These are phyloP conservation scores for Vanderwaltozyma tropicalis DNA, from an alignment of 805 yeast species.

Conservation along the genomic window DNA sequence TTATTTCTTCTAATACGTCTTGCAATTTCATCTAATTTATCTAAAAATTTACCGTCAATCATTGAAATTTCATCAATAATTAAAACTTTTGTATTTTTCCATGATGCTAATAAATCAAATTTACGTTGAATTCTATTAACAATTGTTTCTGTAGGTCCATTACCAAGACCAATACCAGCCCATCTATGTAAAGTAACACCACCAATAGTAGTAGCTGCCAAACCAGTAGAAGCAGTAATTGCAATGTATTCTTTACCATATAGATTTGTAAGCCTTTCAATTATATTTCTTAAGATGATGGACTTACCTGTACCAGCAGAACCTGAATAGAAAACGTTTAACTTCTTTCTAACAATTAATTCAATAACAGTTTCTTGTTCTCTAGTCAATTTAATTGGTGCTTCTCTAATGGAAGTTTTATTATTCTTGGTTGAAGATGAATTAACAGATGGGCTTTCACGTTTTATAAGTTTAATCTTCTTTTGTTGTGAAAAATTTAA, in stretches of 20 bases:
- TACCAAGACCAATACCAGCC: slow-evolving; percentile 78
- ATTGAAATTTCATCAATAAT: slow-evolving; percentile 90
- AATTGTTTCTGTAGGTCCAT: slow-evolving; percentile 37
- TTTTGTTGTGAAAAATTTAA: slow-evolving; percentile 12
- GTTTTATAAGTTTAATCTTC: slow-evolving; percentile 9
- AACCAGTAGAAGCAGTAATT: slow-evolving; percentile 90
- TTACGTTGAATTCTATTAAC: slow-evolving; percentile 15
- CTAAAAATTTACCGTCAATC: slow-evolving; percentile 74
- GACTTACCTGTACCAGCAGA: slow-evolving; percentile 88
- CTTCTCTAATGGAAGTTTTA: neutral
- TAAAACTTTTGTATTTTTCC: slow-evolving; percentile 61
- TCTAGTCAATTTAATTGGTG: slow-evolving; percentile 21
- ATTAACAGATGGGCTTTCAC: neutral
- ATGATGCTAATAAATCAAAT: slow-evolving; percentile 25
- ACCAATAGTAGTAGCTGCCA: slow-evolving; percentile 90
- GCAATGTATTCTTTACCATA: slow-evolving; percentile 50
- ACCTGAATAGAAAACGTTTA: slow-evolving; percentile 66
- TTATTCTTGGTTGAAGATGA: neutral
- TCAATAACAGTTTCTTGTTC: slow-evolving; percentile 48
- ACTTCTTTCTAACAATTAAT: slow-evolving; percentile 38
- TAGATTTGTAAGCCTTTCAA: slow-evolving; percentile 37
- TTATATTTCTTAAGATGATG: slow-evolving; percentile 53
- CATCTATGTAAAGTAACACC: slow-evolving; percentile 82
- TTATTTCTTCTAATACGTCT: slow-evolving; percentile 38
- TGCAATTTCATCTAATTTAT: slow-evolving; percentile 65